phyloP scores from a whole-genome alignment of 805 yeast species.

The Zygoascus tannicola region DNA sequence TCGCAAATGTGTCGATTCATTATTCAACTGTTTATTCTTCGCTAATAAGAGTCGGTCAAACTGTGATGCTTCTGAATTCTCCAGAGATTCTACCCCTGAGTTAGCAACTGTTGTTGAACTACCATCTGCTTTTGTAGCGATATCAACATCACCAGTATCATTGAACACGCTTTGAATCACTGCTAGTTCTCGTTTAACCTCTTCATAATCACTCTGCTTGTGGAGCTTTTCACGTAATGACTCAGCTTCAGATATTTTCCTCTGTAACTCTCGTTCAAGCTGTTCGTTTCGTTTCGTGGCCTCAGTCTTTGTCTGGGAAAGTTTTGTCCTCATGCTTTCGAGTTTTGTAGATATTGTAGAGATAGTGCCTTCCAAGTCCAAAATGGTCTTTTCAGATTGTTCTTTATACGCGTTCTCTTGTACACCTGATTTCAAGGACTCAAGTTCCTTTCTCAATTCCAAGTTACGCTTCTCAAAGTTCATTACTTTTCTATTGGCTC shows the following conservation, averaged over 20 bases:
- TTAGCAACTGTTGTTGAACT: conserved; percentile 6
- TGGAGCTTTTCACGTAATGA: conserved; percentile 41
- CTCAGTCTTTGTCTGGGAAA: conserved; percentile 18
- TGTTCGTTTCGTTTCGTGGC: conserved; percentile 31
- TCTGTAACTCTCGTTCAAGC: conserved; percentile 38
- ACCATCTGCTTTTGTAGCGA: conserved; percentile 25
- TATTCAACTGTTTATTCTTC: conserved; percentile 63
- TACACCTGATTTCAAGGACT: conserved; percentile 37
- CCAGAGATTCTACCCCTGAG: conserved; percentile 21
- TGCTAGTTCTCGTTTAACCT: conserved; percentile 64
- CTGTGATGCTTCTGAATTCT: conserved; percentile 34
- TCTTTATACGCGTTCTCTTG: conserved; percentile 25
- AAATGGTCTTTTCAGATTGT: conserved; percentile 13
- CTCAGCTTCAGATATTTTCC: conserved; percentile 42
- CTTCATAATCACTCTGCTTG: conserved; percentile 63
- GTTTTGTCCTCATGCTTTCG: conserved; percentile 35
- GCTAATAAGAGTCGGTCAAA: conserved; percentile 37
- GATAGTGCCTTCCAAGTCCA: conserved; percentile 43
- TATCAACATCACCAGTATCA: conserved; percentile 31
- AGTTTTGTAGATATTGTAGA: conserved; percentile 49
- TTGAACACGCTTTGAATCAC: conserved; percentile 69
- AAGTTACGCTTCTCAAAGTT: conserved; percentile 75
- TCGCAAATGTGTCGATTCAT: conserved; percentile 59
- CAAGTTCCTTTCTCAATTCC: conserved; percentile 56
- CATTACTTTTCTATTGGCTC: conserved; percentile 53